Evolutionary conservation across 495 filamentous ascomycete genomes (phyloP), one percentile per base, ranked within the genome.

Genomic region (Xylaria flabelliformis): DNA sequence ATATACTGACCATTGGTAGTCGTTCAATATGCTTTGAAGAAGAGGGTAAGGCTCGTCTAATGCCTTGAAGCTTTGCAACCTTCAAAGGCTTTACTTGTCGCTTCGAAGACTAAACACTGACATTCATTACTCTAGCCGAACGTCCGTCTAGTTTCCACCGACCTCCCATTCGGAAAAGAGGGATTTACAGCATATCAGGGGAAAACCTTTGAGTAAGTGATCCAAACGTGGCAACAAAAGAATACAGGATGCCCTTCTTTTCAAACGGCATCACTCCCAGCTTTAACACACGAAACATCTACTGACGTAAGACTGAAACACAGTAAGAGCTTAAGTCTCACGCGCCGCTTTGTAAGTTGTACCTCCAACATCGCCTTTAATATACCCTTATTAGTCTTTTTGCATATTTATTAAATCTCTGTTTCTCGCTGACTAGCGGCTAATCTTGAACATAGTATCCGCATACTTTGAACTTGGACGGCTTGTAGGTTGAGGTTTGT

Each of bases 91-190:
- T 19, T 41, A 26, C 17, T 12, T 34, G 32, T 26, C 32, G n/a
- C 4, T 24, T 34, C 5, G 24, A 51, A n/a, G 19, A 6, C 19
- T 36, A 50, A 29, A 41, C 2, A 26, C 51, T 67, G 39, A 72
- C 53, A 8, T 5, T 13, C 5, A 10, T 26, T 17, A 36, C 41
- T 26, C 21, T 32, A 72, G 1, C 95, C 96, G 2, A 99, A 99
- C 78, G 92, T 98, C 75, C 92, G 90, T 75, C 88, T 99, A 44
- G 96, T 98, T 42, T 92, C 97, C 74, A 98, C 96, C 0, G 95
- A 94, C 3, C 86, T 99, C 17, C 88, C 91, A n/a, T 98, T 99
- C 74, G 96, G 96, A 13, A 92, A 91, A 68, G 93, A 95, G 75
- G 96, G 96, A 39, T 97, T 98, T 84, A 92, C 89, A 10, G 90